phyloP scores from a whole-genome alignment of 2,329 filamentous ascomycete genomes.

The Penicillium sp. region DNA sequence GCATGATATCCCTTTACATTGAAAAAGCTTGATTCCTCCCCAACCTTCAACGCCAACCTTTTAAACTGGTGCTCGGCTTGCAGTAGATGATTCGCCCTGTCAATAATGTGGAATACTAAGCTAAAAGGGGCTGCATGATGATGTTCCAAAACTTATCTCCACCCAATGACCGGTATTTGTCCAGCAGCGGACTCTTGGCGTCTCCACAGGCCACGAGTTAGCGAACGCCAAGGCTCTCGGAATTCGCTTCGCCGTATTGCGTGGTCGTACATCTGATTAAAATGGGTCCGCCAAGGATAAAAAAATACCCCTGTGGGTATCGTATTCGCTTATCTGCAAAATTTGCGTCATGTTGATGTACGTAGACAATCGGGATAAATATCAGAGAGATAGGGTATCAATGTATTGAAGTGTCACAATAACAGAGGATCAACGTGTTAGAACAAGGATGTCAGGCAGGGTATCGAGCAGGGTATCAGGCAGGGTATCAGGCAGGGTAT shows the following conservation, averaged over 20 bases:
- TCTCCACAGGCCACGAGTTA: neutral
- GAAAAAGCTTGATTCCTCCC: neutral
- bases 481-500: neutral
- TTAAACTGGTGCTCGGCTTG: neutral
- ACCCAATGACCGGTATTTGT: neutral
- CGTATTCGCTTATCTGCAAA: neutral
- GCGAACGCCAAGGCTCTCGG: neutral
- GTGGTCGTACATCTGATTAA: neutral
- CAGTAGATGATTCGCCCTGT: neutral
- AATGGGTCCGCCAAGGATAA: neutral
- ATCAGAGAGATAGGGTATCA: neutral
- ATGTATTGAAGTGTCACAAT: neutral
- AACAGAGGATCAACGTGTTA: no score
- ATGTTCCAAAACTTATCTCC: neutral
- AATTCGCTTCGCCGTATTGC: neutral
- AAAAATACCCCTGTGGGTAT: neutral
- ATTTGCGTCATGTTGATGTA: neutral
- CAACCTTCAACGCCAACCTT: neutral
- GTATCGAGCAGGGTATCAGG: neutral
- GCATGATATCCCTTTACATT: neutral
- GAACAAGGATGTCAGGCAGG: neutral
- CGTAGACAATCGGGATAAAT: neutral
- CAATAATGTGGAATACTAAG: neutral
- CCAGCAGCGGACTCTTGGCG: neutral
- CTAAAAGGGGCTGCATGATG: neutral